Evolutionary conservation across 495 filamentous ascomycete species (phyloP), one percentile per base, ranked within the genome.

Genomic region (Annulohypoxylon bovei): DNA sequence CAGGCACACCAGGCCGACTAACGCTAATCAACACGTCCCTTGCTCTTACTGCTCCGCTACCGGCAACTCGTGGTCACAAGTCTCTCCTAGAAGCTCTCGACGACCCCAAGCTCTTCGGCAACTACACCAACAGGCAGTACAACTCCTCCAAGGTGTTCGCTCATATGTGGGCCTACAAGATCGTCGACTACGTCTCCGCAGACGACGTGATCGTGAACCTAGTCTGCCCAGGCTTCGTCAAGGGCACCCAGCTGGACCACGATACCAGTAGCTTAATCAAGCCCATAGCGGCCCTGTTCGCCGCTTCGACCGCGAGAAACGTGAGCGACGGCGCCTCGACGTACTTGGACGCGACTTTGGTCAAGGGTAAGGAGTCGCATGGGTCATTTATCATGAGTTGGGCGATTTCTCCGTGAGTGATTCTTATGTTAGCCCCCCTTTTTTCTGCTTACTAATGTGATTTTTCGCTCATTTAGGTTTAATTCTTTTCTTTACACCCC

Each of bases 141-240:
- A 68, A 70, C 22, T 52, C 65, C 2, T 80, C 81, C 11, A 87
- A 86, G 64, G 58, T 83, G 1, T 73, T 86, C 0, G 75, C 62
- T 0, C 76, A 81, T 25, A 70, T 85, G 56, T 85, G 83, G 57
- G 55, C 82, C 7, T 79, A 68, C 57, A 82, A 81, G 23, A 76
- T 85, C 1, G 72, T 77, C 27, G 77, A 84, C 9, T 77, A 77
- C 57, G 80, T 85, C 11, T 76, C 69, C 2, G 62, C 77, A 32
- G 73, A 83, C 32, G 83, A 85, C 27, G 80, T 85, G 0, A 73
- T 86, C 18, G 71, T 87, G 14, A 86, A 86, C 68, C 44, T 83
- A 0, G 82, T 80, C 0, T 80, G 84, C 32, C 83, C 83, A 0
- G 84, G 80, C n/a, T 77, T 76, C 49, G 75, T 73, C 9, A 80